Evolutionary conservation across 495 filamentous ascomycete genomes (phyloP).

Genomic region (Poronia punctata): DNA sequence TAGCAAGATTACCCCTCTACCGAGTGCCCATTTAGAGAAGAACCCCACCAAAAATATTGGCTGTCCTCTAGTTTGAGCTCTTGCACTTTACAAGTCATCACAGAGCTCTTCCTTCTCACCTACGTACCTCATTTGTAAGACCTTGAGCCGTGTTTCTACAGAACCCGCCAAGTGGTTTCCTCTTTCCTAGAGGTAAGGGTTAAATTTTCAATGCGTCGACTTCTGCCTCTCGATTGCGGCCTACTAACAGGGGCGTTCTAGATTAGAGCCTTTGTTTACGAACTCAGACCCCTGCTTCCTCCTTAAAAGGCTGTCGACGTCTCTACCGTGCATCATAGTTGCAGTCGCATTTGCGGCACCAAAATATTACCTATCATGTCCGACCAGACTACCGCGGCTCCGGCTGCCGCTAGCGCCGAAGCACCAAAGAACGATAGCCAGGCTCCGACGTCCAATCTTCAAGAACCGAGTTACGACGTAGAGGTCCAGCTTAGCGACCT

Average conservation of each 20-base stretch:
- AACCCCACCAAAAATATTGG: conserved; percentile 14
- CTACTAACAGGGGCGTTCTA: too few relatives aligned
- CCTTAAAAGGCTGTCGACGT: too few relatives aligned
- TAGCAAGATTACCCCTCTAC: background rate
- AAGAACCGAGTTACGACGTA: conserved; percentile 71
- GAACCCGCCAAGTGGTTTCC: too few relatives aligned
- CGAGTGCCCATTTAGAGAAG: too few relatives aligned
- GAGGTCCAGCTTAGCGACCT: conserved; percentile 87
- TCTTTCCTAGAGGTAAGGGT: too few relatives aligned
- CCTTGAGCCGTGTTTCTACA: background rate
- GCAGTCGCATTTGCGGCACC: too few relatives aligned
- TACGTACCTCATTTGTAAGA: conserved; percentile 1
- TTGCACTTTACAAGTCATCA: background rate
- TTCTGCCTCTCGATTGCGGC: too few relatives aligned
- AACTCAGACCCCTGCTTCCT: too few relatives aligned
- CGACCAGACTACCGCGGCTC: conserved; percentile 36
- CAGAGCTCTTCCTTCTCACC: conserved; percentile 3
- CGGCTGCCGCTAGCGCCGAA: conserved; percentile 22
- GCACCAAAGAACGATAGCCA: conserved; percentile 50
- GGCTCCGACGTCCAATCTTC: conserved; percentile 43
- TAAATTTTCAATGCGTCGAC: too few relatives aligned
- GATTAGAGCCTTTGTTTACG: too few relatives aligned
- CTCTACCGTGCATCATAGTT: too few relatives aligned
- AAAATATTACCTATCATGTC: conserved; percentile 26
- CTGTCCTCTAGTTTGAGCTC: conserved; percentile 2